Percentiles rank a stretch among this genome's conserved stretches.
These are phyloP conservation scores for Boletus vermiculosoides DNA, from an alignment of 768 basidiomycete genomes.

Conservation along the genomic window DNA sequence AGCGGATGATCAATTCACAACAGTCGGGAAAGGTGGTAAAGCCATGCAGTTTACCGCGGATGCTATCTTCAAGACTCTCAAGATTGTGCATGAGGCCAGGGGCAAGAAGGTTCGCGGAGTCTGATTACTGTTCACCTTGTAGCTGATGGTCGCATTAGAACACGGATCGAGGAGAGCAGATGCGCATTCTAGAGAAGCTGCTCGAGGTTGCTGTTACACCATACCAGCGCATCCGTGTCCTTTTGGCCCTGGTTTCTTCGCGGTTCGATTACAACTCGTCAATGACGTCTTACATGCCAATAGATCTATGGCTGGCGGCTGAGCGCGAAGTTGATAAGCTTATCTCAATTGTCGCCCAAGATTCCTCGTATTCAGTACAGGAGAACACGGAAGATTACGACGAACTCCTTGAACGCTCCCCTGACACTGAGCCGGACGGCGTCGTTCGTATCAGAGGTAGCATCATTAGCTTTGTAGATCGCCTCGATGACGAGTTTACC, in stretches of 20 bases:
- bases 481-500: slow-evolving; percentile 97
- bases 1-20: slow-evolving; percentile 71
- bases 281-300: slow-evolving; percentile 82
- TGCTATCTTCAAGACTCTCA: slow-evolving; percentile 88
- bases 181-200: slow-evolving; percentile 84
- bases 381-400: slow-evolving; percentile 89
- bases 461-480: slow-evolving; percentile 94
- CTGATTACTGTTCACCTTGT: slow-evolving; percentile 6
- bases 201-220: slow-evolving; percentile 81
- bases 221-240: slow-evolving; percentile 92
- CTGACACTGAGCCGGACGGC: slow-evolving; percentile 65
- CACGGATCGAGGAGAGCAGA: slow-evolving; percentile 94
- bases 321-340: slow-evolving; percentile 88
- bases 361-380: slow-evolving; percentile 80
- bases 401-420: slow-evolving; percentile 79
- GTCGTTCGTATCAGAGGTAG: slow-evolving; percentile 89
- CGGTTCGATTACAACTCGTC: slow-evolving; percentile 97
- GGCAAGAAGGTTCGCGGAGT: slow-evolving; percentile 82
- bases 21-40: slow-evolving; percentile 90
- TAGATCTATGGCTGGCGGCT: slow-evolving; percentile 86
- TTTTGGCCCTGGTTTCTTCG: slow-evolving; percentile 89
- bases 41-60: slow-evolving; percentile 79
- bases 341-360: slow-evolving; percentile 69
- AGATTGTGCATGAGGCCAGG: slow-evolving; percentile 88
- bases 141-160: slow-evolving; percentile 53